Evolutionary conservation across 495 filamentous ascomycete genomes (phyloP).

Genomic region (Podospora tetraspora): DNA sequence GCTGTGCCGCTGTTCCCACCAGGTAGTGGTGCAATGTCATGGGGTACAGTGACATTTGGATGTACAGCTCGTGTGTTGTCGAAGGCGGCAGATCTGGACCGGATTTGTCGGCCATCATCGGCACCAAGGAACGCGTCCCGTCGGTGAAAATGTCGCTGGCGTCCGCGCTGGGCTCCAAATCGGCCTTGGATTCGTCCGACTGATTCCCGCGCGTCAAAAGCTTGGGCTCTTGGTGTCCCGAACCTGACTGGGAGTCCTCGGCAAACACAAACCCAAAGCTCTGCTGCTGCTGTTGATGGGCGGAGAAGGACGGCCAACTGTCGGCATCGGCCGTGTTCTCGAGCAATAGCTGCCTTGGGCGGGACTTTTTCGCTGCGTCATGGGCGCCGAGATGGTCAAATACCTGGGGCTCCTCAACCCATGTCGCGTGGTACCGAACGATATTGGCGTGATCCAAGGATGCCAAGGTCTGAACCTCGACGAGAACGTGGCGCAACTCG

Average conservation of each 20-base stretch:
- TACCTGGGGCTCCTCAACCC: constrained; percentile 6
- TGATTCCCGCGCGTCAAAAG: neutral
- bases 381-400: neutral
- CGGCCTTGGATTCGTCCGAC: neutral
- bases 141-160: constrained; percentile 10
- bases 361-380: neutral
- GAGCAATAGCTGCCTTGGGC: constrained; percentile 1
- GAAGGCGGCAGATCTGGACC: neutral
- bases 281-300: neutral
- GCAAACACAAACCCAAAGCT: constrained; percentile 9
- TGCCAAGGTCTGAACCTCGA: constrained; percentile 8
- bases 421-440: constrained; percentile 10
- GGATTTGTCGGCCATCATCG: neutral
- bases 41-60: constrained; percentile 10
- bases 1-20: neutral
- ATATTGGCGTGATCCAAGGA: constrained; percentile 9
- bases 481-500: constrained; percentile 5
- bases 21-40: constrained; percentile 10
- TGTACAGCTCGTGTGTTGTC: constrained; percentile 8
- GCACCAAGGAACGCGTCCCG: constrained; percentile 3
- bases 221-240: neutral
- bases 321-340: constrained; percentile 3
- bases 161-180: neutral
- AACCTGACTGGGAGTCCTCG: neutral
- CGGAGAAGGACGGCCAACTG: neutral